These are phyloP conservation scores for Stereocaulon alpinum DNA, from an alignment of 495 filamentous ascomycete species.

Conservation along the genomic window DNA sequence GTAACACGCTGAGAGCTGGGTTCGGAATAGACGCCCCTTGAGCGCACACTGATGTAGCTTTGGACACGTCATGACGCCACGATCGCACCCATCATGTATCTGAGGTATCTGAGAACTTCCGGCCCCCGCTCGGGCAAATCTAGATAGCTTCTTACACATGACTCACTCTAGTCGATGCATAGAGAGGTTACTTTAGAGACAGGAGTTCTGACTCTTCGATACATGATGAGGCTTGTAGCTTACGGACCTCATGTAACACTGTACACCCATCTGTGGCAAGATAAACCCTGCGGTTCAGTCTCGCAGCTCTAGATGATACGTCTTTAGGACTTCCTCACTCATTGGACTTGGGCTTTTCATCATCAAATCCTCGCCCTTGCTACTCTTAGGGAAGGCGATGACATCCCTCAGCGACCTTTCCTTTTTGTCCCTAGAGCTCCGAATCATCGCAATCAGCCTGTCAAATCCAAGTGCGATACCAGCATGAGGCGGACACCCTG, in stretches of 20 bases:
- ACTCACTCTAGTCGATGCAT: too few relatives aligned
- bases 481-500: constrained; percentile 95
- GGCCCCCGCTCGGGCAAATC: too few relatives aligned
- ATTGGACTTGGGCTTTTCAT: constrained; percentile 63
- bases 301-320: constrained; percentile 51
- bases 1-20: too few relatives aligned
- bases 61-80: too few relatives aligned
- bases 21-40: too few relatives aligned
- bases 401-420: constrained; percentile 76
- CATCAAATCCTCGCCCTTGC: constrained; percentile 73
- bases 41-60: too few relatives aligned
- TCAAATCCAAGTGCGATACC: constrained; percentile 91
- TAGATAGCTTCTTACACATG: not conserved
- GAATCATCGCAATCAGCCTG: constrained; percentile 71
- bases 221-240: not conserved
- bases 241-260: too few relatives aligned
- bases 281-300: not conserved
- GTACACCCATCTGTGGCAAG: not conserved
- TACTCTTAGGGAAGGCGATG: constrained; percentile 90
- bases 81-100: too few relatives aligned
- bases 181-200: too few relatives aligned
- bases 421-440: constrained; percentile 31
- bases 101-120: too few relatives aligned
- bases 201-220: too few relatives aligned
- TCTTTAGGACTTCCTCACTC: constrained; percentile 50